phyloP scores from a whole-genome alignment of 2,329 filamentous ascomycete genomes.

The Botrytis porri region DNA sequence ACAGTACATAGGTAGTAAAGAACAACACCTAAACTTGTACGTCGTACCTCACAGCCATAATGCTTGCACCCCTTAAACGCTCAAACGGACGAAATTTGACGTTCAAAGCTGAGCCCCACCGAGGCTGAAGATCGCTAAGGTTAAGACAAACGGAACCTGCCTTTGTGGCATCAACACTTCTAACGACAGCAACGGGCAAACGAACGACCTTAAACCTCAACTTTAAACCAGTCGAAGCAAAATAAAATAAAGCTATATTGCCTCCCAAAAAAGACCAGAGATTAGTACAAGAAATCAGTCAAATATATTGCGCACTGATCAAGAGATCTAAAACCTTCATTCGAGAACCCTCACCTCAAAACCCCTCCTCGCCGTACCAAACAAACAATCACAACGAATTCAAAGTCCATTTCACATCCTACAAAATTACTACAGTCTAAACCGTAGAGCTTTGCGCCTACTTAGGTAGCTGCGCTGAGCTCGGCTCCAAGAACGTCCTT shows the following conservation, averaged over 20 bases:
- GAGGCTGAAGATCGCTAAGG: conserved; percentile 11
- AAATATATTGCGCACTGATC: not conserved
- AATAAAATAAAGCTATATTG: not conserved
- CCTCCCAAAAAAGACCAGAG: not conserved
- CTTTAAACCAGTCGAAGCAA: not conserved
- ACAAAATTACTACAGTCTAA: not conserved
- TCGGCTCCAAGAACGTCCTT: not conserved
- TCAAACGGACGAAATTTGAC: not conserved
- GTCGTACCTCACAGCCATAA: not conserved
- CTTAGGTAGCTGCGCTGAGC: conserved; percentile 14
- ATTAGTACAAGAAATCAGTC: not conserved
- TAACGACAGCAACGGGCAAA: conserved; percentile 6
- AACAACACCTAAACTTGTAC: not conserved
- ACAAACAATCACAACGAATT: not conserved
- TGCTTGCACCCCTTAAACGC: not conserved
- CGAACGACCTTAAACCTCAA: conserved; percentile 6
- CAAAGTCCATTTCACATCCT: not conserved
- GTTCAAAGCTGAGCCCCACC: conserved; percentile 10
- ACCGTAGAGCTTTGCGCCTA: conserved; percentile 13
- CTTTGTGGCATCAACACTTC: conserved; percentile 12
- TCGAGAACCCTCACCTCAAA: not conserved
- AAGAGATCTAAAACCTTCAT: not conserved
- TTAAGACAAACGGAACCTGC: conserved; percentile 4
- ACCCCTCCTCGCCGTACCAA: not conserved
- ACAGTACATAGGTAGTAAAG: not conserved